Conservation (phyloP, 1,284 basidiomycete genomes). For the Apiotrichum montevideense region DNA sequence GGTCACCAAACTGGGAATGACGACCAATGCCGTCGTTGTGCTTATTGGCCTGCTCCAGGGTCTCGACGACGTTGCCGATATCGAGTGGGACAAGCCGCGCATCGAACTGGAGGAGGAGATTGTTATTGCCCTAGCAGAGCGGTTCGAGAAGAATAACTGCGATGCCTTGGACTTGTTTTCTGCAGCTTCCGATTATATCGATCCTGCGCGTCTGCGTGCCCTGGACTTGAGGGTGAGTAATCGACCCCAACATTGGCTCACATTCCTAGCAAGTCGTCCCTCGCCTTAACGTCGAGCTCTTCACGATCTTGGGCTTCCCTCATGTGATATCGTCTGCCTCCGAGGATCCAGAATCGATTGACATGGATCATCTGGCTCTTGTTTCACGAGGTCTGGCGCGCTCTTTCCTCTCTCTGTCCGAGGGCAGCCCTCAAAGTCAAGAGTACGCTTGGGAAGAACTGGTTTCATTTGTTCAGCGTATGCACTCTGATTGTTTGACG, state of each 20-base stretch:
- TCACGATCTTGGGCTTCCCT: slow-evolving; percentile 8
- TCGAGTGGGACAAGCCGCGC: slow-evolving; percentile 26
- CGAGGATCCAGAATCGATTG: neutral
- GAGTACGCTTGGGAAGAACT: slow-evolving; percentile 17
- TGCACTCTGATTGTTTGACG: slow-evolving; percentile 6
- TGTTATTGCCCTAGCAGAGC: slow-evolving; percentile 17
- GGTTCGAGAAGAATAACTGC: slow-evolving; percentile 2
- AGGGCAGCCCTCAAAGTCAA: slow-evolving; percentile 17
- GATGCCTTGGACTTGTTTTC: slow-evolving; percentile 13
- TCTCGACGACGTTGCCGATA: slow-evolving; percentile 12
- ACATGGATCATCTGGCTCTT: neutral
- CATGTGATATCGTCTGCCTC: neutral
- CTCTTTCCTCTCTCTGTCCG: slow-evolving; percentile 15
- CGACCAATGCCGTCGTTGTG: neutral
- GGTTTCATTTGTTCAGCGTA: slow-evolving; percentile 13
- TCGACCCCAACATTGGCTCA: neutral
- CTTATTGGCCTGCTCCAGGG: slow-evolving; percentile 22
- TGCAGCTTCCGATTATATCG: slow-evolving; percentile 14
- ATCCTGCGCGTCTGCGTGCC: slow-evolving; percentile 12
- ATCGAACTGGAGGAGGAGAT: slow-evolving; percentile 27
- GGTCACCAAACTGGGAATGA: slow-evolving; percentile 1
- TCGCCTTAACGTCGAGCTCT: slow-evolving; percentile 6
- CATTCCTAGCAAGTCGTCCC: slow-evolving; percentile 1
- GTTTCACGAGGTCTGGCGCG: slow-evolving; percentile 15
- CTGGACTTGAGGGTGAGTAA: slow-evolving; percentile 22